phyloP scores from a whole-genome alignment of 2,329 filamentous ascomycete species.

The Trichophyton schoenleinii region DNA sequence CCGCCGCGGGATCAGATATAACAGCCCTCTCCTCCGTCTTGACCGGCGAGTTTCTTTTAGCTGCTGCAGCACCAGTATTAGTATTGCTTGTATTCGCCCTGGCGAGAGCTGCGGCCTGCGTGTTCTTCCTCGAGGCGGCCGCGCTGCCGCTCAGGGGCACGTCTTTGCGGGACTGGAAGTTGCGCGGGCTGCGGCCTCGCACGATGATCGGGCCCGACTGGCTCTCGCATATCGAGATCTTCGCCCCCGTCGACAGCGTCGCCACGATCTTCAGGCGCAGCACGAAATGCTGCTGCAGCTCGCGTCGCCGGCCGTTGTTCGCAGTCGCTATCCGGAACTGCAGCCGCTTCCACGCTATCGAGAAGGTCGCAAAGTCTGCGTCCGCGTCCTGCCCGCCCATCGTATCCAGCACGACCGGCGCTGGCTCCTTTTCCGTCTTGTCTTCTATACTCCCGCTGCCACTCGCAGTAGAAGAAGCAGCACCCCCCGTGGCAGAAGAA shows the following conservation, averaged over 20 bases:
- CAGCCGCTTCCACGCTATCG: constrained; percentile 83
- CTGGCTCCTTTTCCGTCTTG: constrained; percentile 72
- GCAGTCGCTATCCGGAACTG: constrained; percentile 93
- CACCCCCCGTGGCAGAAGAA: no score
- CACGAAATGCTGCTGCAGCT: constrained; percentile 92
- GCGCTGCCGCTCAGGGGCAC: constrained; percentile 73
- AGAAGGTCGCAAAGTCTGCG: constrained; percentile 77
- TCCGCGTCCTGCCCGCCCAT: constrained; percentile 56
- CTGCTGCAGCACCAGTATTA: no score
- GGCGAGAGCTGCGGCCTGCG: constrained; percentile 26
- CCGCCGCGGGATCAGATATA: no score
- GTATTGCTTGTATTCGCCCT: constrained; percentile 5
- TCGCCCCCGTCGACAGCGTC: constrained; percentile 70
- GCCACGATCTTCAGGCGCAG: constrained; percentile 76
- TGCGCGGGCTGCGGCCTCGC: constrained; percentile 79
- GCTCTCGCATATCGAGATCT: constrained; percentile 68
- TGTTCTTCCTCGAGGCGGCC: constrained; percentile 62
- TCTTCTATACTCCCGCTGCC: constrained; percentile 31
- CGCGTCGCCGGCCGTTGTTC: constrained; percentile 88
- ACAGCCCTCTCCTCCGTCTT: no score
- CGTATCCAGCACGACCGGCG: constrained; percentile 60
- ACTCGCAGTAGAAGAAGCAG: no score
- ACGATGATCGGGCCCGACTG: constrained; percentile 87
- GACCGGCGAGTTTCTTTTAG: no score
- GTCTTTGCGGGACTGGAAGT: constrained; percentile 90